phyloP scores from a whole-genome alignment of 306 rosid species.

The Pueraria montana region DNA sequence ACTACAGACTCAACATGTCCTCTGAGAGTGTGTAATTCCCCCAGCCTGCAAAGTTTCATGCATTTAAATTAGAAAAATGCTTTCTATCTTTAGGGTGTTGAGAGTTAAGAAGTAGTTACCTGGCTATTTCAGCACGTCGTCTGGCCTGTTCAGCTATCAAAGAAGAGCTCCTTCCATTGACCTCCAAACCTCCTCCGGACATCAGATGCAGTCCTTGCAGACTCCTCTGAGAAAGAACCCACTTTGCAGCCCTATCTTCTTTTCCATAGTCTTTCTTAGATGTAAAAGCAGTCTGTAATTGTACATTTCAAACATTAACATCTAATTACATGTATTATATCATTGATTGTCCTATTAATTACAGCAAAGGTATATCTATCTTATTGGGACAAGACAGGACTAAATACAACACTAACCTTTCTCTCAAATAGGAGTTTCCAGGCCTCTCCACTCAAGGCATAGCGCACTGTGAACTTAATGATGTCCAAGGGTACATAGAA shows the following conservation, averaged over 20 bases:
- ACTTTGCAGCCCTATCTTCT: conserved; percentile 78
- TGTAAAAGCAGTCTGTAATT: conserved; percentile 84
- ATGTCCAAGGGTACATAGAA: conserved; percentile 85
- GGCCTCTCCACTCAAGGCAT: conserved; percentile 83
- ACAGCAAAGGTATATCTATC: too few relatives aligned
- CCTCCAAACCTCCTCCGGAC: conserved; percentile 47
- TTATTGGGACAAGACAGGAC: too few relatives aligned
- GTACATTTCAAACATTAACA: too few relatives aligned
- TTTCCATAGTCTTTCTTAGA: conserved; percentile 82
- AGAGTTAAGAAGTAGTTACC: conserved; percentile 48
- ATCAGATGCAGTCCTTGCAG: conserved; percentile 64
- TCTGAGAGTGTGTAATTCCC: conserved; percentile 76
- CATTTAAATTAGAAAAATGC: conserved; percentile 7
- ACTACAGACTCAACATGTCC: conserved; percentile 82
- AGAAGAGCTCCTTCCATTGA: conserved; percentile 57
- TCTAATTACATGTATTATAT: too few relatives aligned
- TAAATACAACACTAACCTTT: conserved; percentile 55
- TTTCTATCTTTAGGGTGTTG: too few relatives aligned
- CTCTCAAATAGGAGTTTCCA: conserved; percentile 83
- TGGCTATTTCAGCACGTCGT: conserved; percentile 79
- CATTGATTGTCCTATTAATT: too few relatives aligned
- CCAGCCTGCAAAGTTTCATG: conserved; percentile 64
- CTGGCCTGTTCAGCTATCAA: conserved; percentile 73
- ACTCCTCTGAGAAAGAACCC: conserved; percentile 83
- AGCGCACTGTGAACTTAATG: conserved; percentile 79